Base-by-base conservation (phyloP, 2,329 filamentous ascomycete species). In the Arthrobotrys iridis region DNA sequence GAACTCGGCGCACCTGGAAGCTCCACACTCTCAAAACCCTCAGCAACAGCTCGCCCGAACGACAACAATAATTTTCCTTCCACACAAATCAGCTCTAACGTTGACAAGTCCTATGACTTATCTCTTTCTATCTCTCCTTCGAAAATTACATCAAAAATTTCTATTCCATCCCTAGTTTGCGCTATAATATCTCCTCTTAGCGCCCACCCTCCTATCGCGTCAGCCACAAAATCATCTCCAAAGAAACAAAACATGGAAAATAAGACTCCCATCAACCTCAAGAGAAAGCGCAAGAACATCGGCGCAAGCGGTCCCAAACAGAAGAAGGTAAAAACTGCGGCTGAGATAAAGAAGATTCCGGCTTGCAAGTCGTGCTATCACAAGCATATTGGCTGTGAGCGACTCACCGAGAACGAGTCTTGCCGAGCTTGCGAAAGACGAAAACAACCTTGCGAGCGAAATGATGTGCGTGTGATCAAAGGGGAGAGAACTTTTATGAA, bases 341-440 rank as follows among this genome's bases (percentile, higher is more conserved):
- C 40, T 1, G 71, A 68, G 6, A 13, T 11, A 13, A 74, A 59
- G 45, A 62, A 48, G 4, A 8, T 33, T 13, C 63, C 71, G 15
- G 71, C 71, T 10, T 75, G 71, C 41, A 75, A 75, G 30, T 33
- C 35, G 1, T 75, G 71, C 24, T 75, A 75, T 30, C 30, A 63
- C 15, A 68, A 59, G 11, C 71, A 75, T 22, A 64, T 75, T n/a
- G 71, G 57, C 2, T 75, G 71, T 41, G 63, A 68, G 2, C 45
- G 63, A 13, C 3, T 7, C 1, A 24, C 37, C 8, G 71, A 68
- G 18, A 28, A 33, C 22, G 63, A 63, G 11, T 5, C 37, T 11
- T 75, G 71, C 33, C 41, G 46, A 28, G 40, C 57, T 18, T 75
- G 71, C 33, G 37, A 33, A 18, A 68, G 50, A 18, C 20, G 41